Base-by-base conservation (phyloP, 2,329 filamentous ascomycete species). In the Fonsecaea pugnacius region DNA sequence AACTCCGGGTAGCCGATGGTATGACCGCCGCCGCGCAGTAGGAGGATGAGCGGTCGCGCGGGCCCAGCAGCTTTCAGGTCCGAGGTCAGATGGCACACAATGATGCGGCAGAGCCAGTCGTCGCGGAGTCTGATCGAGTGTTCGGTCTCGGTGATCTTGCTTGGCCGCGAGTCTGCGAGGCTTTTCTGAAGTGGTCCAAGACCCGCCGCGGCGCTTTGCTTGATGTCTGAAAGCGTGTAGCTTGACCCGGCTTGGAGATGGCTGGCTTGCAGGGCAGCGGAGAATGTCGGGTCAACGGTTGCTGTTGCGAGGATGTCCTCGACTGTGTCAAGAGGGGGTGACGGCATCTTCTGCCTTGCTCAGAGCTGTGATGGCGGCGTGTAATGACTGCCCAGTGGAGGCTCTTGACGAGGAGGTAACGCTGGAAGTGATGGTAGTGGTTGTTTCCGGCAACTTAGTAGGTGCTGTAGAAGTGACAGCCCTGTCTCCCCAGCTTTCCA, bases 21-120 rank as follows among this genome's bases (percentile, higher is more conserved):
- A 30, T 73, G 72, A 6, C 65, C 72, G n/a, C 72, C 72, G 46
- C 72, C 72, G 55, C 70, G 70, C 21, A 73, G 68, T 2, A 73
- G 53, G 1, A 72, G 57, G 1, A 73, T 67, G 18, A 73, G 51
- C 2, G 72, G 70, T n/a, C 60, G 52, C 10, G 54, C 12, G 7
- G 56, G 59, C 30, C 57, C 54, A 9, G 50, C 35, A n/a, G n/a
- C 38, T 21, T 35, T 4, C 9, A 59, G 14, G 27, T 57, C 57
- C 4, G 40, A 21, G 8, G 57, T 64, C 30, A 52, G 58, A 55
- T 68, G 61, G 38, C 55, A 57, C 21, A 69, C 55, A 5, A 69
- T 56, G 18, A 65, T 63, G 50, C 66, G 62, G 32, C 60, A 61
- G 21, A 38, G 16, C 56, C 40, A 58, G 46, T 60, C 58, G 46